Evolutionary conservation across 208 protist species (phyloP), one percentile per base, ranked within the genome.

Genomic region (Trypanosoma vivax): DNA sequence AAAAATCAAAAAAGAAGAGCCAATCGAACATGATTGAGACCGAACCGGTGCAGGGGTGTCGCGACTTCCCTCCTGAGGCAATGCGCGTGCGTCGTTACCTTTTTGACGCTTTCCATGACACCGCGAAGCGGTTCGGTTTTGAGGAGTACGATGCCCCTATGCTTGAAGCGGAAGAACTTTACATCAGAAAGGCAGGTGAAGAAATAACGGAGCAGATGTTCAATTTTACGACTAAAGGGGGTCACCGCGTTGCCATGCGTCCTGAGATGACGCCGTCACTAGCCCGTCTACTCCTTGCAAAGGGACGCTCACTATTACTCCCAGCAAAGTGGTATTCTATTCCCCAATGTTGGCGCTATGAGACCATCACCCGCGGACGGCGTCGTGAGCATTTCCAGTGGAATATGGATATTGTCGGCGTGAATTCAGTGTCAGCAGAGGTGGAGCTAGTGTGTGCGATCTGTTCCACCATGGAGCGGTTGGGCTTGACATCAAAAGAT

Each of bases 121-220:
- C 83, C 6, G 88, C 91, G 14, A 61, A 61, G 19, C 34, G 37
- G 24, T 96, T 95, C 68, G 92, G 89, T 23, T 98, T 98, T 57
- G 90, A 96, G 70, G 91, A 97, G 79, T 98, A 98, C 69, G 96
- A 98, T 65, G 94, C 96, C 27, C 94, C 96, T 7, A 89, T 97
- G 19, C 78, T 97, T 7, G 88, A 97, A 70, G 84, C 82, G 13
- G 89, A 96, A 73, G 83, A 94, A 61, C 71, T 97, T 29, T 97
- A 97, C 73, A 78, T 92, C 37, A 87, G 94, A 47, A 97, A 97
- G 63, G 93, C 81, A 3, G 96, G 96, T 0, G 96, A 98, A 72
- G 94, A 98, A 65, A 97, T 98, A 50, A 97, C 91, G 24, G 73
- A 96, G 65, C 96, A 98, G 76, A 96, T 97, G 91, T 98, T 93